phyloP scores from a whole-genome alignment of 176 grass and related monocot genomes.

The Juncus effusus region DNA sequence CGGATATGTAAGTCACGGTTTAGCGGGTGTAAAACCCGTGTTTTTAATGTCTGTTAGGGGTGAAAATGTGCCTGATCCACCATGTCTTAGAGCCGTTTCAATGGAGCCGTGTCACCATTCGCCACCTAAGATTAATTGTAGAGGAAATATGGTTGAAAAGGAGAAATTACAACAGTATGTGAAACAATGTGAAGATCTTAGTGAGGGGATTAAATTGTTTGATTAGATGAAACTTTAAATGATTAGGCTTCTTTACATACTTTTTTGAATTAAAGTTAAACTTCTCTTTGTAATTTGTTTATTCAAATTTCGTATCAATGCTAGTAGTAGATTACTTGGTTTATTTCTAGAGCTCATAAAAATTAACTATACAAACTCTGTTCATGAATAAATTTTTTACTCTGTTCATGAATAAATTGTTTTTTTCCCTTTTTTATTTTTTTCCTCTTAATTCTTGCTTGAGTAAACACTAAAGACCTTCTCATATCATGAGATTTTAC shows the following conservation, averaged over 20 bases:
- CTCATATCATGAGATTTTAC: too few relatives aligned
- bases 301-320: conserved; percentile 16
- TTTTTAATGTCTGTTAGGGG: neutral
- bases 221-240: neutral
- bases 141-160: neutral
- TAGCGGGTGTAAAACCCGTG: conserved; percentile 31
- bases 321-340: neutral
- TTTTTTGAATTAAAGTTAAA: neutral
- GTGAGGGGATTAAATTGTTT: conserved; percentile 16
- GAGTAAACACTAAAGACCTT: too few relatives aligned
- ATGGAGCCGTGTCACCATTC: conserved; percentile 34
- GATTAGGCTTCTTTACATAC: neutral
- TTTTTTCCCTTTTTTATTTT: too few relatives aligned
- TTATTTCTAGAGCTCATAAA: too few relatives aligned
- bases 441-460: too few relatives aligned
- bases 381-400: too few relatives aligned
- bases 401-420: too few relatives aligned
- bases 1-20: conserved; percentile 43
- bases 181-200: conserved; percentile 31
- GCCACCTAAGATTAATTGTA: conserved; percentile 20
- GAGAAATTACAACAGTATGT: conserved; percentile 18
- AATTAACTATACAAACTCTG: too few relatives aligned
- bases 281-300: neutral
- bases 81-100: conserved; percentile 24
- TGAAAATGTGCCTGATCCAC: neutral